A percentile compares a stretch with the other conserved stretches of the same genome.
phyloP scores from a whole-genome alignment of 345 rosid species.

The Eucalyptus viminalis region DNA sequence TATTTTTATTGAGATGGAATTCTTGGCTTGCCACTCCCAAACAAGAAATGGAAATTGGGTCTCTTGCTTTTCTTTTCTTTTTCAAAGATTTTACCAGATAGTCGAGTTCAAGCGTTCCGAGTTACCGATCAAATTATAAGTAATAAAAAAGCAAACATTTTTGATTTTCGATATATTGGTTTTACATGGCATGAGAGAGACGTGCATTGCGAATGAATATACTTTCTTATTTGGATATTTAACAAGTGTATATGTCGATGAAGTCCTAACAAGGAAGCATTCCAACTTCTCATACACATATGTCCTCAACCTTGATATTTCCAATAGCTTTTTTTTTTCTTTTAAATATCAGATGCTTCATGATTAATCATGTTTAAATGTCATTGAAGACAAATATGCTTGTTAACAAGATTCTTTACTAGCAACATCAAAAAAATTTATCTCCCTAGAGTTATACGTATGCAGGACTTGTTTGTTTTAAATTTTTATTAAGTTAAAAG shows the following conservation, averaged over 20 bases:
- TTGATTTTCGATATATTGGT: rapidly evolving
- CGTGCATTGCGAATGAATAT: rapidly evolving
- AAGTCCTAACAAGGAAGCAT: not conserved
- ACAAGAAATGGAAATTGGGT: not conserved
- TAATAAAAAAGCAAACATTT: rapidly evolving
- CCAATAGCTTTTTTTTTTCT: not conserved
- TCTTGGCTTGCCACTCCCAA: not conserved
- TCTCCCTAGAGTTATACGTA: not conserved
- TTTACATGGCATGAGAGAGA: not conserved
- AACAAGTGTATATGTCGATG: rapidly evolving
- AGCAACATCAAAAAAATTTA: not conserved
- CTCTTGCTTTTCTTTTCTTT: not conserved
- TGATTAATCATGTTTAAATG: not conserved
- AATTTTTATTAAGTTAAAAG: not conserved
- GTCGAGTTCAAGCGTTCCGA: rapidly evolving
- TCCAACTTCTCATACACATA: not conserved
- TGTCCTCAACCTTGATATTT: rapidly evolving
- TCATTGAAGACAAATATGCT: not conserved
- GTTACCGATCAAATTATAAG: not conserved
- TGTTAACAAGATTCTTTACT: not conserved
- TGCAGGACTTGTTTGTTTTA: not conserved
- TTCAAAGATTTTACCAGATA: not conserved
- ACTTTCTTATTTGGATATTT: not conserved
- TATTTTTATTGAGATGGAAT: not conserved
- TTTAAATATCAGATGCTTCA: rapidly evolving